A percentile compares a stretch with the other conserved stretches of the same genome.
Evolutionary conservation across 169 alveolate species (phyloP).

Genomic region (Babesia ovata): DNA sequence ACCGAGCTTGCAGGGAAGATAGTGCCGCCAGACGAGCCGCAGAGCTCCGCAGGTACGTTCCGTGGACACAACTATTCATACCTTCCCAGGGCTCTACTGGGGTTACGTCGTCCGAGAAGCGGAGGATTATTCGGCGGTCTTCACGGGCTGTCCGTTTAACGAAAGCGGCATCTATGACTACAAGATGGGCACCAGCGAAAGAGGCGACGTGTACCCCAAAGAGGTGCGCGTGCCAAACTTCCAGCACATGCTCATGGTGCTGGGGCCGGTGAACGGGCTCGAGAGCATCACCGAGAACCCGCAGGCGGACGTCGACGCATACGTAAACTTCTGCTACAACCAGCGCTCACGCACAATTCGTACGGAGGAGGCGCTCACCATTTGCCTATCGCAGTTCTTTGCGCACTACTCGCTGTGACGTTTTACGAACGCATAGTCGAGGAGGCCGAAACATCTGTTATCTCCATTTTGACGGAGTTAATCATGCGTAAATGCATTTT

Average conservation of each 20-base stretch:
- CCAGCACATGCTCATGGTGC: constrained; percentile 85
- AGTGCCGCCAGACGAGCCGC: constrained; percentile 65
- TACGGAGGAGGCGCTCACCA: constrained; percentile 94
- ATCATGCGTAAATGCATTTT: no score
- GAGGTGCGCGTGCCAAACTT: constrained; percentile 55
- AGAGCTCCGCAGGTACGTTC: constrained; percentile 46
- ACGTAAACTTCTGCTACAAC: constrained; percentile 88
- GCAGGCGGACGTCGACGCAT: constrained; percentile 82
- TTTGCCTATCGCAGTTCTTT: constrained; percentile 60
- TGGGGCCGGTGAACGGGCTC: constrained; percentile 91
- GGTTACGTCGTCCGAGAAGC: constrained; percentile 92
- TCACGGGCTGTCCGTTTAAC: constrained; percentile 76
- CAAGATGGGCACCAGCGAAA: constrained; percentile 88
- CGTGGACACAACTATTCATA: background rate
- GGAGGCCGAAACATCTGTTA: no score
- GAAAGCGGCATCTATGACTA: constrained; percentile 87
- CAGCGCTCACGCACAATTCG: constrained; percentile 94
- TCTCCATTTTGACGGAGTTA: no score
- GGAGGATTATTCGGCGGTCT: constrained; percentile 73
- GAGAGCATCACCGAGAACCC: constrained; percentile 79
- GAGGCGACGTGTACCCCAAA: constrained; percentile 80
- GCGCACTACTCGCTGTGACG: constrained; percentile 11
- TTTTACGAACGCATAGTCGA: background rate
- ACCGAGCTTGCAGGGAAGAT: constrained; percentile 34
- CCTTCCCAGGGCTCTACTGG: constrained; percentile 88